Base-by-base conservation (phyloP, 495 filamentous ascomycete genomes). In the Aspergillus olivimuriae region DNA sequence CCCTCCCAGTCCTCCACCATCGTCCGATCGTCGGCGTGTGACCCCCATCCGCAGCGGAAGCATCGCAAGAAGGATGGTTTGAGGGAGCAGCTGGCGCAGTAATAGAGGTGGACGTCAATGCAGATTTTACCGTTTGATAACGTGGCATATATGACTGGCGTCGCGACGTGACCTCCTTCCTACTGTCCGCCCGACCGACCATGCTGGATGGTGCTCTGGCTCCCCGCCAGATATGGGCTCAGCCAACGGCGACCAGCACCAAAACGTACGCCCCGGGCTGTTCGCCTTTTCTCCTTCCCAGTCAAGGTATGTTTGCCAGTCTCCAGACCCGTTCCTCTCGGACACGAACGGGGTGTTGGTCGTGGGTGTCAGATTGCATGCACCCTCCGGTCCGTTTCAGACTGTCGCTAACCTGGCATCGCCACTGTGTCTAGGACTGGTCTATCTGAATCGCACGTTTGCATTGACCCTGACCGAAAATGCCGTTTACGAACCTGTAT, bases 211-310 rank as follows among this genome's bases (percentile, higher is more conserved):
- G 52, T 43, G 55, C 47, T 42, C 38, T 70, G 39, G 55, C 56
- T 50, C 65, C 65, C 46, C 73, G 73, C 56, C 72, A 77, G 55
- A 74, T 77, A 39, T 77, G 72, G 72, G 73, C 67, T 39, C 58
- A 69, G 45, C 71, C 73, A 22, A 71, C 69, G 35, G 60, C 68
- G 6, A 69, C 64, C 5, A 58, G 62, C 9, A 63, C 60, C 6
- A 51, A 56, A 23, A 52, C 60, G 2, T 69, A 71, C 41, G 20
- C 56, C 2, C 55, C 68, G 5, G 73, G 71, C 22, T 86, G 82
- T 55, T 77, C 75, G 11, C 80, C 80, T 5, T 73, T 83, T 56
- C 70, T 77, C 17, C 70, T 90, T 12, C 81, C 83, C 5, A 71
- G 62, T 47, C 50, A 69, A 49, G 69, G 69, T 70, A 63, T 52